Conservation (phyloP, 352 stramenopile genomes). For the Peronospora destructor region DNA sequence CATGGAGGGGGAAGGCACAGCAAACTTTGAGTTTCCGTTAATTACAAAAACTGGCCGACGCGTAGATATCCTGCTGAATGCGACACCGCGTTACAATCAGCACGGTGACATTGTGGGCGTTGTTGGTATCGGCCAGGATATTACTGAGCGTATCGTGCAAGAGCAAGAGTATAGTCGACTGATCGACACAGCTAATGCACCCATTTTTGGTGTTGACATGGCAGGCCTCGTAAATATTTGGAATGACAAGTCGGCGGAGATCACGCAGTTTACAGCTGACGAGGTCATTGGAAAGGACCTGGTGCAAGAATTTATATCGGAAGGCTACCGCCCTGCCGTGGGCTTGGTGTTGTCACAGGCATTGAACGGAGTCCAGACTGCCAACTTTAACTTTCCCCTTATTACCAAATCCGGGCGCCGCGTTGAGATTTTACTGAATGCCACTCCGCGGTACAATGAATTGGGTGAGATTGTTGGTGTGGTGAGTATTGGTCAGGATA, state of each 20-base stretch:
- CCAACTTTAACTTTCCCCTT: constrained; percentile 82
- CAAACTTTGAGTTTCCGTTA: constrained; percentile 86
- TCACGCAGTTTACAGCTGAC: constrained; percentile 81
- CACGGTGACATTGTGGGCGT: constrained; percentile 75
- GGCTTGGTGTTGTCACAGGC: constrained; percentile 60
- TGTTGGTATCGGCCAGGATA: constrained; percentile 78
- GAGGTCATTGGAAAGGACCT: constrained; percentile 87
- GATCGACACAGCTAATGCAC: constrained; percentile 85
- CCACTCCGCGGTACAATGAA: constrained; percentile 69
- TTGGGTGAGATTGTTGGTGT: constrained; percentile 68
- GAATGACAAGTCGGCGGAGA: constrained; percentile 87
- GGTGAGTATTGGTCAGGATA: constrained; percentile 82
- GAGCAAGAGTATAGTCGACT: constrained; percentile 83
- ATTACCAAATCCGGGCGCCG: constrained; percentile 68
- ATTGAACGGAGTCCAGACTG: constrained; percentile 59
- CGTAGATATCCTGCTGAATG: constrained; percentile 80
- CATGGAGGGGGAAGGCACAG: constrained; percentile 51
- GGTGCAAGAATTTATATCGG: constrained; percentile 85
- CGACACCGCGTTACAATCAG: constrained; percentile 74
- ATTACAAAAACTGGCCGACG: constrained; percentile 73
- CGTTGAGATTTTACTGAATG: constrained; percentile 77
- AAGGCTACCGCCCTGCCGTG: constrained; percentile 59
- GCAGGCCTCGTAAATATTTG: constrained; percentile 79
- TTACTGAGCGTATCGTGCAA: constrained; percentile 76
- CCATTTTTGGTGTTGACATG: constrained; percentile 84